Evolutionary conservation across 192 early-diverging fungal genomes (phyloP), one percentile per base, ranked within the genome.

Genomic region (Physocladia obscura): DNA sequence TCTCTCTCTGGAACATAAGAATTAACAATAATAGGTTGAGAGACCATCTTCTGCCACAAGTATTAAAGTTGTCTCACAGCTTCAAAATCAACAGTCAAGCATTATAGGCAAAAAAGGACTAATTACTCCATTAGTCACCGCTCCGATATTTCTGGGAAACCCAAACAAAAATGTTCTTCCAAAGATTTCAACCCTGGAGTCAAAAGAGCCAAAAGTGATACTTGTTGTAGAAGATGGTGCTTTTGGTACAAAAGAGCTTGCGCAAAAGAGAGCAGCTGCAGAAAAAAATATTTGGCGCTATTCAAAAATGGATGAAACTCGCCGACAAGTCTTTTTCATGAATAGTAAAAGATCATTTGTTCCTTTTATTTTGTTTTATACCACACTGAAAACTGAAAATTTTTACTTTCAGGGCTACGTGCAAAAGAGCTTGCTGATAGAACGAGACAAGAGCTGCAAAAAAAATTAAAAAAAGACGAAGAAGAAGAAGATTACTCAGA

Each of bases 211-310:
- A 44, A 44, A 8, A 13, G 40, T 44, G n/a, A n/a, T 44, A 47
- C 17, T 27, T 6, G 52, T 57, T 6, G 49, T 29, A 29, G 65
- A 56, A 26, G 8, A 11, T 21, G 26, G 51, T 1, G 36, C 56
- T 2, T 56, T 68, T 11, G 35, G 35, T 40, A 52, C 30, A 19
- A 6, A 52, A 19, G 52, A 68, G 27, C 8, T 68, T 17, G 65
- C 65, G 11, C 6, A 32, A 51, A 34, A 44, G 21, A 30, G 52
- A 22, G 54, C 50, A 4, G 37, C 22, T 2, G 38, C 38, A 29
- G 65, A 68, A 56, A 68, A 68, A 37, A 54, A 54, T 21, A 57
- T 68, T 30, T 68, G 65, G 65, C n/a, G 65, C 30, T 68, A 56
- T 36, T 68, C 65, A 8, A 68, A 68, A 49, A 56, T 68, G 65